phyloP scores from a whole-genome alignment of 73 alveolate species.

The Stentor coeruleus region DNA sequence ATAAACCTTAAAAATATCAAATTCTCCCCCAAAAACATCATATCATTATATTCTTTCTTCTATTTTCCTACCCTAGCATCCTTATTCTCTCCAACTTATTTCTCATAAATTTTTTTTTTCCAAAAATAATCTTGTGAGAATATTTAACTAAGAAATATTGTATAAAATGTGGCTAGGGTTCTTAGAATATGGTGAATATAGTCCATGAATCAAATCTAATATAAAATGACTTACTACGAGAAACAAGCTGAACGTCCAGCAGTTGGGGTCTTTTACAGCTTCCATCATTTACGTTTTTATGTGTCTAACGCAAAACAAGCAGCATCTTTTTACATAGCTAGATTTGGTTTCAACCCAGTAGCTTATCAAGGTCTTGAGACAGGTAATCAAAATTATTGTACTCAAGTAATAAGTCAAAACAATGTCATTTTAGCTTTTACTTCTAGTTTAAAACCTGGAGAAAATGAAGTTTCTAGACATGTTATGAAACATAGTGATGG shows the following conservation, averaged over 20 bases:
- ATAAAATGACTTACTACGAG: constrained; percentile 23
- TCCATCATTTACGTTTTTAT: constrained; percentile 76
- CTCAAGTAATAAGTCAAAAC: constrained; percentile 64
- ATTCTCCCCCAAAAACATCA: no score
- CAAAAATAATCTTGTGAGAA: no score
- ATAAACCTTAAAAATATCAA: no score
- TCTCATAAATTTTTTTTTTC: no score
- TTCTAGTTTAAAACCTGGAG: constrained; percentile 60
- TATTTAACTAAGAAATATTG: no score
- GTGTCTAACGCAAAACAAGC: constrained; percentile 87
- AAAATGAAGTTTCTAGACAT: constrained; percentile 56
- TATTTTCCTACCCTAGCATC: no score
- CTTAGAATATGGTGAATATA: no score
- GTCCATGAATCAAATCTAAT: background rate
- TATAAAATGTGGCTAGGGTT: no score
- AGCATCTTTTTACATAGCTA: constrained; percentile 73
- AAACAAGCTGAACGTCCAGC: constrained; percentile 55
- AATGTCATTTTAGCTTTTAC: constrained; percentile 65
- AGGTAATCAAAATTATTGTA: constrained; percentile 53
- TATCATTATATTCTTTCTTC: no score
- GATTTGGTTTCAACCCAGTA: constrained; percentile 39
- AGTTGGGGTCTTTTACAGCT: constrained; percentile 72
- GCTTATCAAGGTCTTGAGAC: constrained; percentile 78
- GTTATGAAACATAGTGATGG: constrained; percentile 78
- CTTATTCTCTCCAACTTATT: no score